Conservation (phyloP, 2,329 filamentous ascomycete species). For the Sporothrix mexicana region DNA sequence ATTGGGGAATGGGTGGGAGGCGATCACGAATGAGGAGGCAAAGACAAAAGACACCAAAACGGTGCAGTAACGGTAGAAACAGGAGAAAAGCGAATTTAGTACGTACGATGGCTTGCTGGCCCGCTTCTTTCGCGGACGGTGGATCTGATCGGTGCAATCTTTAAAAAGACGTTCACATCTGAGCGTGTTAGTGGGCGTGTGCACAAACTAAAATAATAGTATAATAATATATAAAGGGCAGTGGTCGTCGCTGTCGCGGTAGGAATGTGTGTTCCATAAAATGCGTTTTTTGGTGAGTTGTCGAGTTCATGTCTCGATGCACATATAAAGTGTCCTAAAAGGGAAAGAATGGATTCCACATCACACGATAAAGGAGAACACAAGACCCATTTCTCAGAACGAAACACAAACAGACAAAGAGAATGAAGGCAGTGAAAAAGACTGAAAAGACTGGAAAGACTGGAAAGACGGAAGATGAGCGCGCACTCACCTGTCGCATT, state of each 20-base stretch:
- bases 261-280: background rate
- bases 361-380: background rate
- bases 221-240: background rate
- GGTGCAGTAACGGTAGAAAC: background rate
- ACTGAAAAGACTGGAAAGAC: background rate
- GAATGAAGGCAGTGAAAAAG: background rate
- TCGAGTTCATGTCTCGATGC: background rate
- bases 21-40: background rate
- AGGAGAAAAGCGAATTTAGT: background rate
- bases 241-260: background rate
- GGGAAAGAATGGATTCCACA: background rate
- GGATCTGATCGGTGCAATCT: slow-evolving; percentile 54
- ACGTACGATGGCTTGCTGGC: slow-evolving; percentile 58
- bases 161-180: slow-evolving; percentile 58
- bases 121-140: slow-evolving; percentile 58
- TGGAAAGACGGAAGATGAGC: no score
- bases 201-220: no score
- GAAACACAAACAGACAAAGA: background rate
- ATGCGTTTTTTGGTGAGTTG: background rate
- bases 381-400: background rate
- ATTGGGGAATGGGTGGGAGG: background rate
- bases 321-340: background rate
- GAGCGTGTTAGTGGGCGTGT: slow-evolving; percentile 27
- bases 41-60: background rate
- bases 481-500: slow-evolving; percentile 50